Conservation (phyloP, 345 rosid species). For the Excoecaria cochinchinensis region DNA sequence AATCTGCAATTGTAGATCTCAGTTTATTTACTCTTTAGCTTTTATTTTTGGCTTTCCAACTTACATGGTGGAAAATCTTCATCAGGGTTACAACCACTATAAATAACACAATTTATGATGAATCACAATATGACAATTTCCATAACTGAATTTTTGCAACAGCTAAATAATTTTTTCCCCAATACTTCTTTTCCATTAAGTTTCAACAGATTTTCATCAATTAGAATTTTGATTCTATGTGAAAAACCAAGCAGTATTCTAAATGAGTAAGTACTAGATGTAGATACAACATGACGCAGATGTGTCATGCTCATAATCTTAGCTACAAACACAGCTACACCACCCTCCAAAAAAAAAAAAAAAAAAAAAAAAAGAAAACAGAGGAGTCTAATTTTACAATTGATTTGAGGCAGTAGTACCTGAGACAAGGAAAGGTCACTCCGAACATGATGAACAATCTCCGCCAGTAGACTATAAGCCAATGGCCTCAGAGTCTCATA, state of each 20-base stretch:
- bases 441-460: conserved; percentile 98
- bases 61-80: neutral
- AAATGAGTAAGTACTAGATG: neutral
- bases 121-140: neutral
- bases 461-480: conserved; percentile 97
- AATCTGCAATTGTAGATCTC: too few relatives aligned
- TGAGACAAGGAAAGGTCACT: conserved; percentile 81
- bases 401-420: conserved; percentile 40
- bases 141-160: neutral
- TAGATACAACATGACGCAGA: neutral
- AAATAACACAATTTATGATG: neutral
- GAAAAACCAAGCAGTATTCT: neutral
- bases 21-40: too few relatives aligned
- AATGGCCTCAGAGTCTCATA: conserved; percentile 95
- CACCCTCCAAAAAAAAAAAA: too few relatives aligned
- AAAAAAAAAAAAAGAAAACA: too few relatives aligned
- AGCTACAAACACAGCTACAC: too few relatives aligned
- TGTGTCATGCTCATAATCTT: neutral
- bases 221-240: neutral
- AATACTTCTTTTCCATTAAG: neutral
- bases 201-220: neutral
- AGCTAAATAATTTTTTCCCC: neutral
- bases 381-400: neutral
- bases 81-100: neutral
- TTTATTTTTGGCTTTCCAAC: neutral